Conservation (phyloP, 1,284 basidiomycete genomes). For the Malassezia equina region DNA sequence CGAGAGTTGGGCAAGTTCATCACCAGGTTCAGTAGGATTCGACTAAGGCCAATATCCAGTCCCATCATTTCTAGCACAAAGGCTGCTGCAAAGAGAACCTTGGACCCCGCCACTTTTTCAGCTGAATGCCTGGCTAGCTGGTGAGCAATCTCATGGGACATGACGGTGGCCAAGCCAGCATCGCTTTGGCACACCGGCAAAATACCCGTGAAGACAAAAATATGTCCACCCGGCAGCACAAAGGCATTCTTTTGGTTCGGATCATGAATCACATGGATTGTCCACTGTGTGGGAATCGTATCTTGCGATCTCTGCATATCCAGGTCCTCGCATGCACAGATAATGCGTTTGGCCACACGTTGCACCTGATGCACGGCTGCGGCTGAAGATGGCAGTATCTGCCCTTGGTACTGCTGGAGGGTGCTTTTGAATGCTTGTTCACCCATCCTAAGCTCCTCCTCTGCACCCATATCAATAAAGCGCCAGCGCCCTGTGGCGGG, state of each 20-base stretch:
- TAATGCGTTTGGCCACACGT: slow-evolving; percentile 61
- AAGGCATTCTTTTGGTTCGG: slow-evolving; percentile 63
- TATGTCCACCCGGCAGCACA: slow-evolving; percentile 62
- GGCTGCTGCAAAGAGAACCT: slow-evolving; percentile 26
- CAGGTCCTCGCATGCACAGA: slow-evolving; percentile 60
- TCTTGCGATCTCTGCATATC: slow-evolving; percentile 13
- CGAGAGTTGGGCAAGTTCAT: slow-evolving; percentile 72
- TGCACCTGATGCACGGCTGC: slow-evolving; percentile 55
- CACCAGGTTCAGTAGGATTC: slow-evolving; percentile 54
- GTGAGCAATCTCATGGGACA: slow-evolving; percentile 78
- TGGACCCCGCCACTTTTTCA: slow-evolving; percentile 42
- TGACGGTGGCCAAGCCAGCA: slow-evolving; percentile 71
- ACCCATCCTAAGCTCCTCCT: slow-evolving; percentile 46
- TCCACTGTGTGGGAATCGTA: slow-evolving; percentile 52
- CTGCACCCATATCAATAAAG: slow-evolving; percentile 36
- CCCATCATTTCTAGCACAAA: slow-evolving; percentile 29
- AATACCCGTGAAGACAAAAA: slow-evolving; percentile 79
- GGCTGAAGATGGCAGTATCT: slow-evolving; percentile 62
- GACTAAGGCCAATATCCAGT: slow-evolving; percentile 28
- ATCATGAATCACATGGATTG: slow-evolving; percentile 73
- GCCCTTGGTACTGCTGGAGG: slow-evolving; percentile 55
- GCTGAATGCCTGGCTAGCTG: slow-evolving; percentile 49
- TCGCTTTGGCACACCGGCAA: slow-evolving; percentile 68
- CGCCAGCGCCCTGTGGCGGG: slow-evolving; percentile 41
- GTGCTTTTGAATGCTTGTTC: slow-evolving; percentile 54